Evolutionary conservation across 2,329 filamentous ascomycete genomes (phyloP).

Genomic region (Penicillium oxalicum): DNA sequence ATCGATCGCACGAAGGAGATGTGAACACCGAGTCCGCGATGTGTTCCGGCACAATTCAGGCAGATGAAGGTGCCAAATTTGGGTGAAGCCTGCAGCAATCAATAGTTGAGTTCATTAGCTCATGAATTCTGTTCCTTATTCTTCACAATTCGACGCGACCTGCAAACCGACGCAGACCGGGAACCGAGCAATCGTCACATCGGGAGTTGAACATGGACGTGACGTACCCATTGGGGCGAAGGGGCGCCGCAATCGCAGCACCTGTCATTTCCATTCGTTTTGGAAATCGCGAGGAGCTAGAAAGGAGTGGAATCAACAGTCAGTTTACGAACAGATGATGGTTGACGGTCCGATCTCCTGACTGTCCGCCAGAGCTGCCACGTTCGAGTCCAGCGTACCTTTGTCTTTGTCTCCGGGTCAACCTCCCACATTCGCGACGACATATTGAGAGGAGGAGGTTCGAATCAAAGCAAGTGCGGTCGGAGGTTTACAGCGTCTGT

Average conservation of each 20-base stretch:
- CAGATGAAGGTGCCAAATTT: constrained; percentile 99
- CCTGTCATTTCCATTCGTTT: constrained; percentile 77
- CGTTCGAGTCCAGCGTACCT: constrained; percentile 51
- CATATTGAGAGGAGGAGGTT: constrained; percentile 20
- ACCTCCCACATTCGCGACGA: constrained; percentile 94
- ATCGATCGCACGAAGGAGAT: constrained; percentile 97
- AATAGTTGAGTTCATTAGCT: too few relatives aligned
- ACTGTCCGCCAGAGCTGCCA: background rate
- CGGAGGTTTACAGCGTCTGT: too few relatives aligned
- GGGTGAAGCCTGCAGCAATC: constrained; percentile 57
- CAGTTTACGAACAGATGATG: constrained; percentile 1
- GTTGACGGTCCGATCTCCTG: background rate
- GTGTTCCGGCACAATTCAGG: constrained; percentile 87
- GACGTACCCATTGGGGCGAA: constrained; percentile 87
- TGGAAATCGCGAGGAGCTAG: constrained; percentile 85
- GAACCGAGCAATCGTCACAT: too few relatives aligned
- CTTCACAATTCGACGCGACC: too few relatives aligned
- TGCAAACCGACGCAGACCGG: too few relatives aligned
- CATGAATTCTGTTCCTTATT: too few relatives aligned
- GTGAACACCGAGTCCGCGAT: constrained; percentile 91
- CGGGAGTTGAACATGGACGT: background rate
- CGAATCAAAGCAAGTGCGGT: too few relatives aligned
- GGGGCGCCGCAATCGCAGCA: constrained; percentile 96
- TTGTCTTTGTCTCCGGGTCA: constrained; percentile 91
- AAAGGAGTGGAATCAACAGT: constrained; percentile 6